Evolutionary conservation across 805 yeast species (phyloP).

Genomic region (Kockiozyma suomiensis): DNA sequence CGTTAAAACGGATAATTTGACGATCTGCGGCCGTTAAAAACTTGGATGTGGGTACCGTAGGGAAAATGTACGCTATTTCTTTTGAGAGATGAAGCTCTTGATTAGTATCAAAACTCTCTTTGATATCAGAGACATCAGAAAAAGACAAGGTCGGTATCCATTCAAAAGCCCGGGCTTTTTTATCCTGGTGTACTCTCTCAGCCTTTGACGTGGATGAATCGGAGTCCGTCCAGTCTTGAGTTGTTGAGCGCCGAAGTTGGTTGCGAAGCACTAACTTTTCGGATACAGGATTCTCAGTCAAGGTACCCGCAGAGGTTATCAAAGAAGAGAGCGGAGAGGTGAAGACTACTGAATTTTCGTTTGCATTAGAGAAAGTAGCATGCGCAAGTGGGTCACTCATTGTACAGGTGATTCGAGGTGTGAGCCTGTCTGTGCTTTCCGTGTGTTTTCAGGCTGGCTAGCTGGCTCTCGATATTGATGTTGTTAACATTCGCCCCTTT

Average conservation of each 20-base stretch:
- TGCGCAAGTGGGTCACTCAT: neutral
- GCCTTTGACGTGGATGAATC: neutral
- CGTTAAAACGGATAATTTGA: neutral
- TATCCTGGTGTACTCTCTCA: neutral
- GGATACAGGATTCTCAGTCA: neutral
- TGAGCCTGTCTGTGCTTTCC: neutral
- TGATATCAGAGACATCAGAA: neutral
- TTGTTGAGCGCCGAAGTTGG: no score
- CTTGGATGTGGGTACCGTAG: neutral
- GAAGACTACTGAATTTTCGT: neutral
- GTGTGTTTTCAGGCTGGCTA: neutral
- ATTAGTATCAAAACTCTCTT: neutral
- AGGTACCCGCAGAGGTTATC: neutral
- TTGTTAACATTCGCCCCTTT: no score
- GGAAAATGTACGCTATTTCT: neutral
- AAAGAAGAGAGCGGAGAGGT: conserved; percentile 1
- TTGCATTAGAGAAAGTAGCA: neutral
- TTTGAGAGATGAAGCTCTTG: conserved; percentile 2
- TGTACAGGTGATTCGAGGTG: conserved; percentile 2
- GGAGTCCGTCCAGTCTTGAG: neutral
- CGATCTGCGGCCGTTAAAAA: neutral
- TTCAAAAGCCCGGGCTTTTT: neutral
- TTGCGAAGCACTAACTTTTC: neutral
- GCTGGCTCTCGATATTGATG: neutral
- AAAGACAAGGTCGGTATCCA: conserved; percentile 2